A percentile compares a stretch with the other conserved stretches of the same genome.
These are phyloP conservation scores for Taphrina wiesneri DNA, from an alignment of 1,139 yeast genomes.

Conservation along the genomic window DNA sequence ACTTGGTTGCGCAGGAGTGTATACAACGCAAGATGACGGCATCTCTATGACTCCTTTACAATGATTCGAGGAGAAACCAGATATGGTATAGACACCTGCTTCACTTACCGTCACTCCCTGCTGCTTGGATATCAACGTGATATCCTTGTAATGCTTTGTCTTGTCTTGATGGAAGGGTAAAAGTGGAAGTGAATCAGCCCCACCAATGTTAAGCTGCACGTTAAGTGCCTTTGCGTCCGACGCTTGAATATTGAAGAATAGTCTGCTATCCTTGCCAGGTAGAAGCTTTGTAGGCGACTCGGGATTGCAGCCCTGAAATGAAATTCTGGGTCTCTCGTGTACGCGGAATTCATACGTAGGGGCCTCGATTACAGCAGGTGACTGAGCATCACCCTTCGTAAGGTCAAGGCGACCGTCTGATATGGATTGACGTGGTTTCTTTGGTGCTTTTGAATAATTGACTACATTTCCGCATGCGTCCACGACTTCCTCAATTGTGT, in stretches of 20 bases:
- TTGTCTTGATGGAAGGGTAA: slow-evolving; percentile 19
- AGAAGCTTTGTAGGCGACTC: slow-evolving; percentile 46
- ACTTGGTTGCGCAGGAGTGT: slow-evolving; percentile 54
- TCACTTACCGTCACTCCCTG: slow-evolving; percentile 41
- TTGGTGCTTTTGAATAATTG: slow-evolving; percentile 31
- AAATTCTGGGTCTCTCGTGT: slow-evolving; percentile 62
- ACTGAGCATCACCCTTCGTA: background rate
- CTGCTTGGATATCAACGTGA: slow-evolving; percentile 33
- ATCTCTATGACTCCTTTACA: slow-evolving; percentile 66
- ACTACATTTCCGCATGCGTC: slow-evolving; percentile 76
- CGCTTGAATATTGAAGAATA: slow-evolving; percentile 3
- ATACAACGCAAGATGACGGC: slow-evolving; percentile 52
- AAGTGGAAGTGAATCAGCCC: background rate
- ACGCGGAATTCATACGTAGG: slow-evolving; percentile 57
- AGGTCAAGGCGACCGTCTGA: background rate
- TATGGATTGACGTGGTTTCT: background rate
- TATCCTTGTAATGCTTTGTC: slow-evolving; percentile 21
- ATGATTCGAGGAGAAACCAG: slow-evolving; percentile 56
- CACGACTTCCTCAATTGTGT: slow-evolving; percentile 63
- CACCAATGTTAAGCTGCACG: slow-evolving; percentile 5
- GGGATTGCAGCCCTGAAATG: slow-evolving; percentile 46
- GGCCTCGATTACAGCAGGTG: slow-evolving; percentile 12
- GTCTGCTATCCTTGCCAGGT: slow-evolving; percentile 41
- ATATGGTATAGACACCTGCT: slow-evolving; percentile 60
- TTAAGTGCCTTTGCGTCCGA: slow-evolving; percentile 7